Conservation (phyloP, 78 protist genomes). For the Salpingoeca rosetta region DNA sequence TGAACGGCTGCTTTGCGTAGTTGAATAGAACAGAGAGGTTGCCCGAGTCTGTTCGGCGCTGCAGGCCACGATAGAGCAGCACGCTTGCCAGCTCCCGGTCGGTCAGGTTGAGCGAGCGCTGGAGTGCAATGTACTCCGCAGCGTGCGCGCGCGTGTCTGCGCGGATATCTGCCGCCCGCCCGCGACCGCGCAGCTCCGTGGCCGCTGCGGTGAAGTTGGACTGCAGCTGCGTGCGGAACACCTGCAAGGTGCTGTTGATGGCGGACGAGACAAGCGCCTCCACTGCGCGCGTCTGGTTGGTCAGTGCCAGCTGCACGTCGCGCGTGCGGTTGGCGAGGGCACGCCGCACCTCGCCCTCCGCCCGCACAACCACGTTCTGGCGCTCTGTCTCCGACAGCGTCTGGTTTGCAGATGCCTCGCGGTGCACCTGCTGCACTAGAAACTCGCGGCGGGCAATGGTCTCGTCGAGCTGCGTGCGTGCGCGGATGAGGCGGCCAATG, state of each 20-base stretch:
- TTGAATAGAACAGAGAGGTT: no score
- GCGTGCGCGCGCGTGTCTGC: neutral
- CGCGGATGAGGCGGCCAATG: neutral
- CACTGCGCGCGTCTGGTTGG: neutral
- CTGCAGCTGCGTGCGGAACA: neutral
- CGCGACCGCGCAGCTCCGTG: neutral
- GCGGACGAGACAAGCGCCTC: neutral
- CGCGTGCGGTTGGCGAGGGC: neutral
- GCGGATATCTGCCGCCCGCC: neutral
- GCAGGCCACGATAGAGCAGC: neutral
- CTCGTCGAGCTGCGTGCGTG: neutral
- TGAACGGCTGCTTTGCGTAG: no score
- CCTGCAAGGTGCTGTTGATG: neutral
- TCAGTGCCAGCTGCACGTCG: neutral
- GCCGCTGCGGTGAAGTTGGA: neutral
- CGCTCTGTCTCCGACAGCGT: neutral
- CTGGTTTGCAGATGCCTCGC: neutral
- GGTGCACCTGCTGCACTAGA: neutral
- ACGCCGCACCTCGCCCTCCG: neutral
- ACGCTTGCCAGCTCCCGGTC: neutral
- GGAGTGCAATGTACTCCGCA: neutral
- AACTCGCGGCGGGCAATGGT: neutral
- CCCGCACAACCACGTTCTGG: neutral
- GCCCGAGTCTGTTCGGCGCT: no score
- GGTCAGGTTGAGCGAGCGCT: neutral